Percentiles rank a stretch among this genome's conserved stretches.
Evolutionary conservation across 179 eudicot species (phyloP).

Genomic region (Beta lomatogona): DNA sequence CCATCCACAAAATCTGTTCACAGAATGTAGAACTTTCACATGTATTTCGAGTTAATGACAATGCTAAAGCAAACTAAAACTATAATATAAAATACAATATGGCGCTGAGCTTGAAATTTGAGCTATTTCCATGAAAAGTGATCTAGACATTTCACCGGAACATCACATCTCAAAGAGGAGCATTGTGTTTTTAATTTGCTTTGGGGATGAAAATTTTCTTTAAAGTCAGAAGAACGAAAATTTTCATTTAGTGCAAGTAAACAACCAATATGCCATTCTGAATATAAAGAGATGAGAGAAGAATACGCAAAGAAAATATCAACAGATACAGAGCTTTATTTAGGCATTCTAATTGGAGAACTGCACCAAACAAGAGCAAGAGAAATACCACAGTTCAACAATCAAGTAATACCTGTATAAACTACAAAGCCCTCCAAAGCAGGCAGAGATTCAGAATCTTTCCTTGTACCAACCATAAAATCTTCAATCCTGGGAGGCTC

Average conservation of each 20-base stretch:
- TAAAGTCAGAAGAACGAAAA: not conserved
- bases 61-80: not conserved
- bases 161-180: not conserved
- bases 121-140: not conserved
- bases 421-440: constrained; percentile 26
- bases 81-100: not conserved
- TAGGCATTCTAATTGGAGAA: not conserved
- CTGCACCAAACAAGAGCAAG: constrained; percentile 3
- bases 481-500: constrained; percentile 38
- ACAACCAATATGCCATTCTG: not conserved
- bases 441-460: constrained; percentile 28
- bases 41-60: not conserved
- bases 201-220: not conserved
- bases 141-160: not conserved
- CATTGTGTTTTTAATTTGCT: constrained; percentile 3
- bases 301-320: no score
- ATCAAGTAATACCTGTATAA: constrained; percentile 32
- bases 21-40: no score
- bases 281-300: not conserved
- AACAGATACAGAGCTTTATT: not conserved
- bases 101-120: not conserved
- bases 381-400: not conserved
- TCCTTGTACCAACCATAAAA: constrained; percentile 14
- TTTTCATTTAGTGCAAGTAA: not conserved
- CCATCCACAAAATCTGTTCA: not conserved